Percentiles rank a stretch among this genome's conserved stretches.
phyloP scores from a whole-genome alignment of 2,329 filamentous ascomycete genomes.

The Exophiala aquamarina region DNA sequence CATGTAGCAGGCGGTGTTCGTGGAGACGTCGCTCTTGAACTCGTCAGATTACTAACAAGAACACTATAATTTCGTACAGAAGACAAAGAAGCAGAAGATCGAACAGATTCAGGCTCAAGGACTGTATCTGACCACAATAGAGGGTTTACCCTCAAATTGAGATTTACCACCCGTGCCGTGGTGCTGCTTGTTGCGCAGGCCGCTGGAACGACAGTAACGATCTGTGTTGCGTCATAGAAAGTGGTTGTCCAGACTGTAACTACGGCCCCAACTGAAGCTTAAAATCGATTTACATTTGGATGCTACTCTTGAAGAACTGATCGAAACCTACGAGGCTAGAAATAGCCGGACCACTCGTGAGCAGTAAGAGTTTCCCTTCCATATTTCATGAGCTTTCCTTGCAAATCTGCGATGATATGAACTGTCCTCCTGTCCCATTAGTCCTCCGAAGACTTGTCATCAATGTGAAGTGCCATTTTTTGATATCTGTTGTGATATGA shows the following conservation, averaged over 20 bases:
- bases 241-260: background rate
- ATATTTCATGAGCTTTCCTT: background rate
- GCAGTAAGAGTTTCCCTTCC: background rate
- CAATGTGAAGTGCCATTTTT: background rate
- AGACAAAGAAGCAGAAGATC: background rate
- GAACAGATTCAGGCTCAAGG: background rate
- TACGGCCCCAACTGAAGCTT: background rate
- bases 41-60: slow-evolving; percentile 6
- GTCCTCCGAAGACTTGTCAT: background rate
- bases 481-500: background rate
- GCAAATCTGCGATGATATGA: background rate
- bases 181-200: background rate
- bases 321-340: background rate
- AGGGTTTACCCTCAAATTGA: background rate
- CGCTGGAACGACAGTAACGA: background rate
- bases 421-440: background rate
- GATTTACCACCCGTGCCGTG: background rate
- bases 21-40: slow-evolving; percentile 8
- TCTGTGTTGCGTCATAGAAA: background rate
- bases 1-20: slow-evolving; percentile 6
- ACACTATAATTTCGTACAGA: slow-evolving; percentile 6
- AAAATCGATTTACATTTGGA: background rate
- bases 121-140: background rate
- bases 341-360: background rate
- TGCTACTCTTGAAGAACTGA: background rate